Conservation (phyloP, 805 yeast genomes). For the Candida verbasci region DNA sequence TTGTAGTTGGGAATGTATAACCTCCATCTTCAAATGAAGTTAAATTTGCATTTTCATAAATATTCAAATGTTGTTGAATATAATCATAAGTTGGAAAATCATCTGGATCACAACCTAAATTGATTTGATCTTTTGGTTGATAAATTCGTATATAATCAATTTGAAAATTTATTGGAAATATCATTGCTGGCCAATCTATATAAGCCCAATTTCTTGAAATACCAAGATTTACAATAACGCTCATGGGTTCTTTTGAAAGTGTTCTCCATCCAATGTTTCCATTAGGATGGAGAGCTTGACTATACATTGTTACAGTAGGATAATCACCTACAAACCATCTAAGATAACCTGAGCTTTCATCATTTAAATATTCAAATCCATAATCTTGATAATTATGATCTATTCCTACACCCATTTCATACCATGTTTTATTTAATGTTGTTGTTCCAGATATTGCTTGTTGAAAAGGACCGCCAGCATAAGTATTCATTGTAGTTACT, state of each 20-base stretch:
- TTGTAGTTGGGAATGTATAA: constrained; percentile 43
- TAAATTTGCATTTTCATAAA: constrained; percentile 63
- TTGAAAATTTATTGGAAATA: constrained; percentile 73
- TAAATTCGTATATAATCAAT: constrained; percentile 86
- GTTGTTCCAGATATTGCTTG: constrained; percentile 86
- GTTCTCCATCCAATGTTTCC: constrained; percentile 86
- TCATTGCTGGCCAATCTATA: constrained; percentile 80
- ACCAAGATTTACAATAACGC: constrained; percentile 82
- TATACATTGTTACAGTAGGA: constrained; percentile 70
- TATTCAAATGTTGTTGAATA: constrained; percentile 63
- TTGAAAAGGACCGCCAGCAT: constrained; percentile 91
- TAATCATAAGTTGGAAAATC: constrained; percentile 85
- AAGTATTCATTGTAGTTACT: constrained; percentile 77
- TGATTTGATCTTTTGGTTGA: constrained; percentile 65
- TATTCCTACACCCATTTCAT: constrained; percentile 51
- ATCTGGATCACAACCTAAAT: constrained; percentile 79
- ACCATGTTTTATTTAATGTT: constrained; percentile 79
- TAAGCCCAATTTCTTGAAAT: constrained; percentile 90
- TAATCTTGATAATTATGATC: constrained; percentile 59
- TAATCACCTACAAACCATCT: constrained; percentile 82
- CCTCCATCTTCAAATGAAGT: constrained; percentile 80
- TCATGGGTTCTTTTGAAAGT: constrained; percentile 89
- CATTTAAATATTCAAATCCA: constrained; percentile 76
- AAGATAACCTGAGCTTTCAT: constrained; percentile 58
- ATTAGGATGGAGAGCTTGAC: constrained; percentile 78